phyloP scores from a whole-genome alignment of 179 eudicot genomes.

The Drosera spatulata region DNA sequence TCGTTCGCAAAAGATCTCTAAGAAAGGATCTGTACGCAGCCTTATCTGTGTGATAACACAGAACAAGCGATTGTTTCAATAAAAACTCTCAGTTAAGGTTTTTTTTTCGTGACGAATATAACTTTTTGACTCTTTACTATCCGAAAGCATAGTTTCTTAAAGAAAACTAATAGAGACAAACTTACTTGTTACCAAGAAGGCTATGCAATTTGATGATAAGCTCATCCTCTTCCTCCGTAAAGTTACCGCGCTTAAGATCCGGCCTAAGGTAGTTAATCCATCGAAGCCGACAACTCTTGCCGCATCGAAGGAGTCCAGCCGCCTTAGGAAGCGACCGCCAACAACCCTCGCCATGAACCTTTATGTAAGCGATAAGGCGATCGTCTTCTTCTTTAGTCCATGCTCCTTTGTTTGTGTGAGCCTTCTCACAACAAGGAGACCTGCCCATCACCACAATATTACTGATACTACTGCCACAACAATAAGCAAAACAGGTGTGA shows the following conservation, averaged over 20 bases:
- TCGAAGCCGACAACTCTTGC: conserved; percentile 67
- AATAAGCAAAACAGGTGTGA: background rate
- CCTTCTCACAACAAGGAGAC: conserved; percentile 91
- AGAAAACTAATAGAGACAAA: background rate
- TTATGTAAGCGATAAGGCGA: conserved; percentile 55
- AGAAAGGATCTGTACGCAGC: no score
- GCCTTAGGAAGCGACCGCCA: conserved; percentile 89
- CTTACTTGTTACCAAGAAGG: conserved; percentile 30
- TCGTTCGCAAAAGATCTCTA: no score
- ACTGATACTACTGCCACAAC: background rate
- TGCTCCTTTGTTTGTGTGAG: conserved; percentile 92
- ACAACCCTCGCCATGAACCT: conserved; percentile 79
- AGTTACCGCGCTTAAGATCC: conserved; percentile 81
- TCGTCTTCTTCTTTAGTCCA: conserved; percentile 30
- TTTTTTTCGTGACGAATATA: no score
- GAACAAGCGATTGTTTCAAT: no score
- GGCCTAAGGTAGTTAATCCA: conserved; percentile 25
- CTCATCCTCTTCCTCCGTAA: conserved; percentile 74
- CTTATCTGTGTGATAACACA: no score
- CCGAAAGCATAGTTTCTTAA: no score
- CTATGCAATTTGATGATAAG: conserved; percentile 1
- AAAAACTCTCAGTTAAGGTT: no score
- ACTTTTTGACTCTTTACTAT: no score
- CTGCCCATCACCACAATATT: conserved; percentile 43
- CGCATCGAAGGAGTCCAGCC: conserved; percentile 81